Percentiles rank a stretch among this genome's conserved stretches.
These are phyloP conservation scores for Saturnispora diversa DNA, from an alignment of 805 yeast genomes.

Conservation along the genomic window DNA sequence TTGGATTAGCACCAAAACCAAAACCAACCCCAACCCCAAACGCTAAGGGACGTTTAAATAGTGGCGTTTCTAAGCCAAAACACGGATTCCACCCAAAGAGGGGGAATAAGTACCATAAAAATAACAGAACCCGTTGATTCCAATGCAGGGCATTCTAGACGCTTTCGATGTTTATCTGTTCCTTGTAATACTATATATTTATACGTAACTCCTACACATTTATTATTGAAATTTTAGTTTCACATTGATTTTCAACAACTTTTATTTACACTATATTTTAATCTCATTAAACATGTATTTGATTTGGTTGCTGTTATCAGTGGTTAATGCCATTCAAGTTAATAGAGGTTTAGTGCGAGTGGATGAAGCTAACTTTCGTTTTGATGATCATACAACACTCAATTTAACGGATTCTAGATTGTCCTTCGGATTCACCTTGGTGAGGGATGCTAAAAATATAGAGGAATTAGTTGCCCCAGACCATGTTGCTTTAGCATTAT, in stretches of 20 bases:
- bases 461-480: slow-evolving; percentile 14
- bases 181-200: not conserved
- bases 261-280: not conserved
- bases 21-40: not conserved
- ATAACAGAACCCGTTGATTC: slow-evolving; percentile 2
- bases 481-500: slow-evolving; percentile 24
- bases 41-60: too few relatives aligned
- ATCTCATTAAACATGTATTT: not conserved
- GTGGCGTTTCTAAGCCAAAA: slow-evolving; percentile 1
- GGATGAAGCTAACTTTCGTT: slow-evolving; percentile 14
- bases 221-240: not conserved
- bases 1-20: slow-evolving; percentile 54
- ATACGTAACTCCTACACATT: not conserved
- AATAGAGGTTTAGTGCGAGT: slow-evolving; percentile 15
- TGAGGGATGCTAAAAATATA: slow-evolving; percentile 9
- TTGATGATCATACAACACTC: slow-evolving; percentile 9
- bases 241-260: not conserved
- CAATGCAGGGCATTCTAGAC: slow-evolving; percentile 2
- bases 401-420: slow-evolving; percentile 16
- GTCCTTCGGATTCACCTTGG: slow-evolving; percentile 17
- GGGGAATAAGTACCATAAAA: slow-evolving; percentile 1
- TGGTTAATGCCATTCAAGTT: slow-evolving; percentile 10
- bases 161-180: not conserved
- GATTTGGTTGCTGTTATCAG: slow-evolving; percentile 1
- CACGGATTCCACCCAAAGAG: not conserved